phyloP scores from a whole-genome alignment of 2,329 filamentous ascomycete genomes.

The Ceratocystis destructans region DNA sequence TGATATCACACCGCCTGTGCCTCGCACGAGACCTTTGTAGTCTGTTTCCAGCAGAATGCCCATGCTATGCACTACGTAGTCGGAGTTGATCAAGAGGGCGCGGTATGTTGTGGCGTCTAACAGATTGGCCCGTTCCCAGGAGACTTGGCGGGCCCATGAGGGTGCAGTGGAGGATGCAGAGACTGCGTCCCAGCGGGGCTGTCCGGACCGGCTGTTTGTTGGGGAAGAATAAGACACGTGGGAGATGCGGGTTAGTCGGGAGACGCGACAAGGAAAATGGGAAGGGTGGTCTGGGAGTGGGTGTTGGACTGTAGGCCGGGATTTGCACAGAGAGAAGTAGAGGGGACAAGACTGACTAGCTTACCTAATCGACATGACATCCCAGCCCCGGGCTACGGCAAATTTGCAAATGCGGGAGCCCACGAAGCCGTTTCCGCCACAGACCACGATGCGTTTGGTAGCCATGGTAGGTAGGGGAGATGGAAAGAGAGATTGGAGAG shows the following conservation, averaged over 20 bases:
- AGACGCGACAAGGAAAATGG: no score
- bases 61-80: constrained; percentile 87
- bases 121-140: constrained; percentile 81
- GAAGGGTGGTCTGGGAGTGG: no score
- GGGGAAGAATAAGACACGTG: constrained; percentile 19
- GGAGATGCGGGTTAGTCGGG: constrained; percentile 3
- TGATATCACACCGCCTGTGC: constrained; percentile 65
- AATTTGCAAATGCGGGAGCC: constrained; percentile 83
- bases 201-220: constrained; percentile 62
- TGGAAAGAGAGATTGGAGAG: neutral
- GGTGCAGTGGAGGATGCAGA: constrained; percentile 58
- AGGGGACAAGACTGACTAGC: constrained; percentile 10
- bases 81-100: constrained; percentile 58
- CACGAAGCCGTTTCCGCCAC: constrained; percentile 85
- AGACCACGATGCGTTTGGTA: constrained; percentile 73
- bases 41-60: constrained; percentile 93
- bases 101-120: constrained; percentile 70
- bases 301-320: no score
- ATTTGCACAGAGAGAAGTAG: neutral
- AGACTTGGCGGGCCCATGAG: constrained; percentile 66
- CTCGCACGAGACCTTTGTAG: constrained; percentile 84
- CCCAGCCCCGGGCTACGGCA: constrained; percentile 73
- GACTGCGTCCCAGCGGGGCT: constrained; percentile 70
- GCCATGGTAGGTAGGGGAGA: constrained; percentile 34
- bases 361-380: constrained; percentile 84